Base-by-base conservation (phyloP, 371 early-diverging fungal species). In the Hamiltosporidium tvaerminnensis region DNA sequence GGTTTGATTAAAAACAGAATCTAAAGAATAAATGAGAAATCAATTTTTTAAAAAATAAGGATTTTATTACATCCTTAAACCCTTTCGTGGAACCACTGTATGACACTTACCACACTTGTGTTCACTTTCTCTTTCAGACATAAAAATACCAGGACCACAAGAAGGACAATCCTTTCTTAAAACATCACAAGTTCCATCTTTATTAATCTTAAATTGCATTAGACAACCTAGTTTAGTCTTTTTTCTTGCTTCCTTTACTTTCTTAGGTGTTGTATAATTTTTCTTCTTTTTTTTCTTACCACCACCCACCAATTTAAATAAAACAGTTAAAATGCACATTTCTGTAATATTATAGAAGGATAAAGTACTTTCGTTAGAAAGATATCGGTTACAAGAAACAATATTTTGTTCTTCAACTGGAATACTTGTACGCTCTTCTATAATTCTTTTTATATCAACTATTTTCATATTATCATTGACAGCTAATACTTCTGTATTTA, bases 271-370 rank as follows among this genome's bases (percentile, higher is more conserved):
- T 41, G 41, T 41, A 12, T 41, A 41, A 12, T 4, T 7, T 41
- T 41, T 41, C 41, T 41, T 41, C 41, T 41, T 41, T 12, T 41
- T 41, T 41, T 41, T 41, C 41, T 41, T 41, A 0, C 12, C 12
- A 7, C 72, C 72, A 68, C 71, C 71, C 61, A 69, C 61, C 36
- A 75, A 63, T 59, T 73, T 70, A n/a, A 77, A 62, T 36, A 75
- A 73, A n/a, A 78, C 38, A 66, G 76, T 76, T n/a, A 78, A 65
- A 12, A 74, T 76, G 54, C 69, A 67, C 53, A 74, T 76, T 64
- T 75, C 74, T 67, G 76, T 74, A 31, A 78, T 76, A 57, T 76
- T 78, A 16, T 52, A 52, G 12, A 7, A 4, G 12, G 44, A 44
- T 14, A 44, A 44, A 9, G 44, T 44, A 9, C 44, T 44, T 14